These are phyloP conservation scores for Kwoniella dejecticola DNA, from an alignment of 768 basidiomycete species.

Conservation along the genomic window DNA sequence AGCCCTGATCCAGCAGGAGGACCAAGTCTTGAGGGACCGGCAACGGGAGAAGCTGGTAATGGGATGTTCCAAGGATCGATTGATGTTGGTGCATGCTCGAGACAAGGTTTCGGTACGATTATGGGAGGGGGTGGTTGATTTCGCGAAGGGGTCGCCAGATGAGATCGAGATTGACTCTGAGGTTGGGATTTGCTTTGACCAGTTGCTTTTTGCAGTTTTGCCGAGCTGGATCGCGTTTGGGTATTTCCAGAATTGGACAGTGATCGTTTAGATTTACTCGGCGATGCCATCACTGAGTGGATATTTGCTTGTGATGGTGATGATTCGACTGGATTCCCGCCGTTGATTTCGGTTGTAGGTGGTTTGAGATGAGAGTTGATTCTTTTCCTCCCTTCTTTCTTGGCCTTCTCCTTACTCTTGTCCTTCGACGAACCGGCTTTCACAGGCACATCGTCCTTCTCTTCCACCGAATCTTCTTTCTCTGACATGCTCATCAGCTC, in stretches of 20 bases:
- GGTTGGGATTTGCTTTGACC: too few species aligned
- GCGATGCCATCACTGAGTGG: background rate
- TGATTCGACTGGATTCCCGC: conserved; percentile 18
- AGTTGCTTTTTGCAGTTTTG: conserved; percentile 1
- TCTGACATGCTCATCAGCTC: conserved; percentile 33
- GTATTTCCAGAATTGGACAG: background rate
- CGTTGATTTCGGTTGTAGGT: background rate
- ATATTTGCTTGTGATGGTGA: conserved; percentile 3
- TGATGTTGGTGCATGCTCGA: background rate
- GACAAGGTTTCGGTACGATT: conserved; percentile 11
- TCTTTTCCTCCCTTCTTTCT: conserved; percentile 25
- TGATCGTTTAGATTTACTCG: conserved; percentile 4
- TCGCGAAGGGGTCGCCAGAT: conserved; percentile 6
- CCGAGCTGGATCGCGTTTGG: background rate
- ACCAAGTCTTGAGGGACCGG: conserved; percentile 30
- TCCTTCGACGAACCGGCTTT: conserved; percentile 13
- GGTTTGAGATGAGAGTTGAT: conserved; percentile 19
- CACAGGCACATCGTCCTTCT: conserved; percentile 4
- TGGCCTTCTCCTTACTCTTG: conserved; percentile 22
- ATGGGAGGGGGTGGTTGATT: conserved; percentile 19
- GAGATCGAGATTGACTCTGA: too few species aligned
- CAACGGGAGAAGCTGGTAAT: conserved; percentile 34
- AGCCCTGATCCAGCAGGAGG: background rate
- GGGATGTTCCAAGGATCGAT: conserved; percentile 33
- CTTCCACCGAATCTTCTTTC: conserved; percentile 15